Percentiles rank a stretch among this genome's conserved stretches.
phyloP scores from a whole-genome alignment of 352 stramenopile genomes.

The Salisapilia sapeloensis region DNA sequence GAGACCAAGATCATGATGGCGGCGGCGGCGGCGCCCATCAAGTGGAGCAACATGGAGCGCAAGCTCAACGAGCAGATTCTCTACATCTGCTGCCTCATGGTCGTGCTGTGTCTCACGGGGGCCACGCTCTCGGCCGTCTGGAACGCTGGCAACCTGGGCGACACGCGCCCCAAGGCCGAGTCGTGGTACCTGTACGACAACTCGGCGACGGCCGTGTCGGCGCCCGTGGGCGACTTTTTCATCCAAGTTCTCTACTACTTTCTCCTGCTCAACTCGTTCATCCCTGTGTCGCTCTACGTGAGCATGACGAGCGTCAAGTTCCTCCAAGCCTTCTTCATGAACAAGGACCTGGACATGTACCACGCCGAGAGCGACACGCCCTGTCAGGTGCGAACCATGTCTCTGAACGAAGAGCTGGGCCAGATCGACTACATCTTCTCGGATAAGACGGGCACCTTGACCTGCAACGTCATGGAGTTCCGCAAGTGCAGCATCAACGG shows the following conservation, averaged over 20 bases:
- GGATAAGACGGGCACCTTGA: constrained; percentile 93
- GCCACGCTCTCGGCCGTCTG: constrained; percentile 43
- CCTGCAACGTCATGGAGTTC: constrained; percentile 95
- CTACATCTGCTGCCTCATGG: constrained; percentile 73
- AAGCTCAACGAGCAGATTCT: constrained; percentile 66
- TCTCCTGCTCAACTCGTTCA: constrained; percentile 87
- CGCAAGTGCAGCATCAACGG: constrained; percentile 92
- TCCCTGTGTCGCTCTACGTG: constrained; percentile 91
- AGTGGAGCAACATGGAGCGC: constrained; percentile 81
- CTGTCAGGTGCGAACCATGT: constrained; percentile 84
- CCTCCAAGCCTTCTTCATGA: constrained; percentile 85
- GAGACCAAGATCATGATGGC: constrained; percentile 86
- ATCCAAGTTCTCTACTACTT: constrained; percentile 90
- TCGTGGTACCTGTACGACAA: constrained; percentile 67
- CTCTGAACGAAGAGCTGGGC: constrained; percentile 86
- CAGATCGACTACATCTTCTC: constrained; percentile 89
- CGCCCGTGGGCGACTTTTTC: constrained; percentile 58
- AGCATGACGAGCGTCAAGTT: constrained; percentile 89
- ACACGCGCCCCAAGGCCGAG: constrained; percentile 4
- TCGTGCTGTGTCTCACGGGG: constrained; percentile 51
- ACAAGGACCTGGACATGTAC: constrained; percentile 86
- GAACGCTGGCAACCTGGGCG: constrained; percentile 43
- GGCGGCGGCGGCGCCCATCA: constrained; percentile 54
- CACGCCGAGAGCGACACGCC: constrained; percentile 88
- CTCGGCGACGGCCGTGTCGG: constrained; percentile 20